Conservation (phyloP, 768 basidiomycete species). For the Hericium rajendrae region DNA sequence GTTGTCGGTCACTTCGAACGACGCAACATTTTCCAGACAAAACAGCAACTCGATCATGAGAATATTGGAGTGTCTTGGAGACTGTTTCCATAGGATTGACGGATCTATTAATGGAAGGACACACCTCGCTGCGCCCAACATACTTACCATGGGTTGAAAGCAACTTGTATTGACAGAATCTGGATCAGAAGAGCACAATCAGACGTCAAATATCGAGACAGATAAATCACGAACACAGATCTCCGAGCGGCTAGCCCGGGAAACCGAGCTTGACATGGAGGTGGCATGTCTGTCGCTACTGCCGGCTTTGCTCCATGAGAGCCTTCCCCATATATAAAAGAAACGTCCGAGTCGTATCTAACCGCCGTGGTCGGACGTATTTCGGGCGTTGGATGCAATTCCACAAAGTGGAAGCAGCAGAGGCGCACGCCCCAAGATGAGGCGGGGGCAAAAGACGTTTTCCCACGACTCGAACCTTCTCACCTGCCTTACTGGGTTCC, state of each 20-base stretch:
- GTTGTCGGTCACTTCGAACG: too few species aligned
- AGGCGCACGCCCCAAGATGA: not conserved
- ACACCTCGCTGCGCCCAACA: not conserved
- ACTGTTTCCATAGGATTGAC: not conserved
- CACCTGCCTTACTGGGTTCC: not conserved
- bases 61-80: not conserved
- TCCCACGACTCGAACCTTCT: not conserved
- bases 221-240: not conserved
- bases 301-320: not conserved
- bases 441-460: not conserved
- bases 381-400: not conserved
- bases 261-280: too few species aligned
- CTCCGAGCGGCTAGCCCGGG: too few species aligned
- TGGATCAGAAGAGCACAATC: not conserved
- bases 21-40: too few species aligned
- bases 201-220: not conserved
- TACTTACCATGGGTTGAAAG: not conserved
- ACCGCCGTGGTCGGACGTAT: not conserved
- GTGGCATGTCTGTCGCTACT: not conserved
- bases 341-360: too few species aligned
- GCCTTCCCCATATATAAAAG: not conserved
- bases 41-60: too few species aligned
- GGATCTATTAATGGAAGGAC: not conserved
- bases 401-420: not conserved
- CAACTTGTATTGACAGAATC: not conserved